Base-by-base conservation (phyloP, 176 grass and related monocot species). In the Olyra latifolia region DNA sequence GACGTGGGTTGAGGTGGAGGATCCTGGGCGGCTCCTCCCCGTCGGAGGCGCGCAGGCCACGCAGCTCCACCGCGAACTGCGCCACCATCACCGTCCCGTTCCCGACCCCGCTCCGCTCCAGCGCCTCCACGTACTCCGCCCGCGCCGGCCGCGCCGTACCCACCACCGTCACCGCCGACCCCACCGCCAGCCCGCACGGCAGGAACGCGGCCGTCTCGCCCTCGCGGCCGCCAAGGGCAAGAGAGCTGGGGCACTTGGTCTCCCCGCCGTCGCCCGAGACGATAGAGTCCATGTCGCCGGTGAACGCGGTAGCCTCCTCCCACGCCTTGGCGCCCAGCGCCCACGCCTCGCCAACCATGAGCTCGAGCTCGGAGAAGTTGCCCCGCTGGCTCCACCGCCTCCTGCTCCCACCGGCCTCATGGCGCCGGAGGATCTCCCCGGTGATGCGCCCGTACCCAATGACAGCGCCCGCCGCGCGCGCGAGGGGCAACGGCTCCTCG, bases 21-120 rank as follows among this genome's bases (percentile, higher is more conserved):
- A 98, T 93, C 89, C 93, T 91, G 13, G 96, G 96, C 60, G 96
- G 92, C 17, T 98, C 95, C 81, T 98, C 92, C 27, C 75, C 88
- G 5, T 86, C 92, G 14, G 86, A 82, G 4, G 92, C 81, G 64
- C 86, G 89, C 44, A 98, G 70, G 6, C 90, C 92, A 7, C 89
- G 88, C 53, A 98, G 69, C 75, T 98, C 96, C 41, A 98, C 81
- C 30, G 88, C 89, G 90, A 98, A 95, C 78, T 98, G 96, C 56
- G 96, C 89, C 67, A 98, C 88, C 86, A 98, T 71, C 30, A 98
- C 90, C 4, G 87, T 97, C 52, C 87, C 91, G 64, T 97, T 83
- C 19, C 87, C 87, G 1, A n/a, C 69, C 20, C 80, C 76, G 12
- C 83, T 73, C 61, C 80, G 83, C 58, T 84, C 95, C 30, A 94